Evolutionary conservation across 345 rosid genomes (phyloP).

Genomic region (Noccaea caerulescens): DNA sequence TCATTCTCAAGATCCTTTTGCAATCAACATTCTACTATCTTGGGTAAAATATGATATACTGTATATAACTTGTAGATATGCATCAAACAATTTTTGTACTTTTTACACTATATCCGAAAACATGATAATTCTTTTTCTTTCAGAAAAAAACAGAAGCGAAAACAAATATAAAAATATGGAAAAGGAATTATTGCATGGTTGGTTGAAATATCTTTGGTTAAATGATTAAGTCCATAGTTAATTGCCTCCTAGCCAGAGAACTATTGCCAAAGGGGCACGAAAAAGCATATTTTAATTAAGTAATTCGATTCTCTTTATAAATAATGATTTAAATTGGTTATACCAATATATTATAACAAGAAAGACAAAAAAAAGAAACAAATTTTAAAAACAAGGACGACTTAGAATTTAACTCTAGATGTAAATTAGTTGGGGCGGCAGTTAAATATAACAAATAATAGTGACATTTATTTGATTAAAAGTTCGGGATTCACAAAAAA

Average conservation of each 20-base stretch:
- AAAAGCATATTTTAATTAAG: background rate
- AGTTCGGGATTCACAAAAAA: too few species aligned
- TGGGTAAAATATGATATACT: too few species aligned
- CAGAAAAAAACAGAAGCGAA: too few species aligned
- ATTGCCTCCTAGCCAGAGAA: slow-evolving; percentile 34
- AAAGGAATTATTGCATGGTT: background rate
- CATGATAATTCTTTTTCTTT: too few species aligned
- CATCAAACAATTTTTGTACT: too few species aligned
- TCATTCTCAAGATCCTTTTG: too few species aligned
- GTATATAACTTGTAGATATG: too few species aligned
- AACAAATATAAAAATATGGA: background rate
- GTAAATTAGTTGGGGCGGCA: slow-evolving; percentile 25
- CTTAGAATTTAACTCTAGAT: background rate
- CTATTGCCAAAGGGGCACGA: slow-evolving; percentile 27
- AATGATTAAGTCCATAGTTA: slow-evolving; percentile 23
- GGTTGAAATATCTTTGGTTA: slow-evolving; percentile 3
- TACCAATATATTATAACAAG: background rate
- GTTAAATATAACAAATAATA: slow-evolving; percentile 10
- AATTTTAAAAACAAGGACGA: background rate
- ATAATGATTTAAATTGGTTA: background rate
- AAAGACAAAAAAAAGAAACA: background rate
- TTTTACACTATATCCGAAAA: too few species aligned
- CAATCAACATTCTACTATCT: too few species aligned
- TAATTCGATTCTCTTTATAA: background rate
- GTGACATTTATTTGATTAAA: slow-evolving; percentile 4